Percentiles rank a stretch among this genome's conserved stretches.
Evolutionary conservation across 805 yeast genomes (phyloP).

Genomic region (Cyberlindnera euphorbiae): DNA sequence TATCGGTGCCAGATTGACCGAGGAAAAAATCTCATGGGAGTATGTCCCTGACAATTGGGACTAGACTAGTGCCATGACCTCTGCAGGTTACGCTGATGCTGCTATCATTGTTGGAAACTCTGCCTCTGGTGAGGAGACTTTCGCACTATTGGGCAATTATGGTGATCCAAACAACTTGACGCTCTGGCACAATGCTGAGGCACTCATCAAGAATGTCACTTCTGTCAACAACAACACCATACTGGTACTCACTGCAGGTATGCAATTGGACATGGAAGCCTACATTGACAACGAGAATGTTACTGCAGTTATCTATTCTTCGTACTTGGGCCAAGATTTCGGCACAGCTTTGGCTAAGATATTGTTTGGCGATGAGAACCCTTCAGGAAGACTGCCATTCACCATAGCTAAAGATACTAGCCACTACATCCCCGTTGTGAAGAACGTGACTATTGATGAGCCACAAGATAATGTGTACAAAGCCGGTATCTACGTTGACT

Average conservation of each 20-base stretch:
- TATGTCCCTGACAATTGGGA: constrained; percentile 39
- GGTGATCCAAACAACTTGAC: constrained; percentile 52
- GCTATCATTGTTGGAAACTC: constrained; percentile 48
- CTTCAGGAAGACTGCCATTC: constrained; percentile 56
- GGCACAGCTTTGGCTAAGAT: constrained; percentile 53
- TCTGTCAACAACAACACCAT: constrained; percentile 45
- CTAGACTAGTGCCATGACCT: constrained; percentile 32
- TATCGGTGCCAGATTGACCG: constrained; percentile 38
- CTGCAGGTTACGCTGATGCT: constrained; percentile 43
- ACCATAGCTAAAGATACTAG: constrained; percentile 46
- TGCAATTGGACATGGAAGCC: constrained; percentile 49
- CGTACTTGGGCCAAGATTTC: constrained; percentile 47
- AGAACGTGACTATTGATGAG: constrained; percentile 26
- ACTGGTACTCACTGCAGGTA: constrained; percentile 50
- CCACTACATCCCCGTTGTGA: constrained; percentile 41
- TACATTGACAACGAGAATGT: constrained; percentile 51
- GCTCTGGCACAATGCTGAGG: constrained; percentile 52
- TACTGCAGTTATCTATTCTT: constrained; percentile 47
- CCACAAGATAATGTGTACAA: constrained; percentile 26
- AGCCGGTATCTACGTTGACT: constrained; percentile 40
- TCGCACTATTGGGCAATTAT: constrained; percentile 44
- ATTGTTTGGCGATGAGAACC: constrained; percentile 50
- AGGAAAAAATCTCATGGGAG: constrained; percentile 38
- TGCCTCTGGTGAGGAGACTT: constrained; percentile 52
- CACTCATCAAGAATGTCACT: constrained; percentile 41